These are phyloP conservation scores for Diplodia corticola DNA, from an alignment of 2,329 filamentous ascomycete genomes.

Conservation along the genomic window DNA sequence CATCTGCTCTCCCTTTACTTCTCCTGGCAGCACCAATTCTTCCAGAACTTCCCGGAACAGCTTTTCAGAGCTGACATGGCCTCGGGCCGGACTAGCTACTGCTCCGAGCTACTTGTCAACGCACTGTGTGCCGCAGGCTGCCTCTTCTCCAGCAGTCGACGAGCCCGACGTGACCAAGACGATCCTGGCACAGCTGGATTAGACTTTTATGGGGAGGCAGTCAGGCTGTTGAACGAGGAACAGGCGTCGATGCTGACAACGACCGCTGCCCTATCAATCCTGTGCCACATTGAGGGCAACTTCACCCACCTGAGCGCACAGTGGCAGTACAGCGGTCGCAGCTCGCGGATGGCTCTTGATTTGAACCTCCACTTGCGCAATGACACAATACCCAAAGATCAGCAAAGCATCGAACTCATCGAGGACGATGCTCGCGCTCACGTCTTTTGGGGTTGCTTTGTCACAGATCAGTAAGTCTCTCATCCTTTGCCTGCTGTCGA, in stretches of 20 bases:
- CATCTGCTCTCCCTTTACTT: constrained; percentile 28
- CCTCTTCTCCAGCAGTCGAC: constrained; percentile 23
- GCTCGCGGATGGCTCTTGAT: constrained; percentile 27
- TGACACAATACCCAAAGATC: not conserved
- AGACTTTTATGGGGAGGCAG: constrained; percentile 26
- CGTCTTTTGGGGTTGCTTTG: constrained; percentile 28
- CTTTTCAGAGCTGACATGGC: constrained; percentile 27
- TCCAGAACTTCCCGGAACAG: constrained; percentile 28
- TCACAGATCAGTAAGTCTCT: constrained; percentile 27
- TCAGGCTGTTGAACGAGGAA: constrained; percentile 22
- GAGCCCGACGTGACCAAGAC: constrained; percentile 17
- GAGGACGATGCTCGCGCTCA: constrained; percentile 23
- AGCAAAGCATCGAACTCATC: not conserved
- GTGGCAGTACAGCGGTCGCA: constrained; percentile 26
- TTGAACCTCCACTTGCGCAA: constrained; percentile 25
- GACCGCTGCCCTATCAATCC: constrained; percentile 25
- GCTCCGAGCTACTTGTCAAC: constrained; percentile 27
- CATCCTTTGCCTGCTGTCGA: not conserved
- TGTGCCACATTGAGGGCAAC: constrained; percentile 26
- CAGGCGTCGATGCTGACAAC: constrained; percentile 24
- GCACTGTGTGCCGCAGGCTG: constrained; percentile 27
- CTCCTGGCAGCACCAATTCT: constrained; percentile 28
- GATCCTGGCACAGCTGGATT: constrained; percentile 24
- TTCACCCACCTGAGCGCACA: constrained; percentile 24
- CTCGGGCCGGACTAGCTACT: constrained; percentile 24